A percentile compares a stretch with the other conserved stretches of the same genome.
These are phyloP conservation scores for Neoboletus subvelutipes DNA, from an alignment of 768 basidiomycete species.

Conservation along the genomic window DNA sequence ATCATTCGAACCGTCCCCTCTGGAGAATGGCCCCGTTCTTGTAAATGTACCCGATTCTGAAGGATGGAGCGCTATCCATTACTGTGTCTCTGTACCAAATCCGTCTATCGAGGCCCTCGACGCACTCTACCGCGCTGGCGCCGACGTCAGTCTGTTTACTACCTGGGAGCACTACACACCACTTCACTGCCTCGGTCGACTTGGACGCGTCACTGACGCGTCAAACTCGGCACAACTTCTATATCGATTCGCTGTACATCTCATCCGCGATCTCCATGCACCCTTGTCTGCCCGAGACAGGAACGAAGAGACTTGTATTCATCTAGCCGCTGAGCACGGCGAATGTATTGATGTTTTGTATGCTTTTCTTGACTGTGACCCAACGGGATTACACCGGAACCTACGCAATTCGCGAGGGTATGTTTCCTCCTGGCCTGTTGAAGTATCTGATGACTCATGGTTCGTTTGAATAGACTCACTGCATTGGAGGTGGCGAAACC, in stretches of 20 bases:
- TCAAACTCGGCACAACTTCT: constrained; percentile 40
- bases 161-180: constrained; percentile 60
- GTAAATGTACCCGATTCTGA: constrained; percentile 66
- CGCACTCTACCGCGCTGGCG: constrained; percentile 71
- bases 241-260: constrained; percentile 62
- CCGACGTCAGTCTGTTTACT: constrained; percentile 72
- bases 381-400: constrained; percentile 51
- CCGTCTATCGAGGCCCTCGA: constrained; percentile 67
- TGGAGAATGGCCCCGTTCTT: constrained; percentile 43
- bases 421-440: neutral
- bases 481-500: constrained; percentile 66
- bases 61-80: constrained; percentile 74
- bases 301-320: constrained; percentile 74
- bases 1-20: constrained; percentile 43
- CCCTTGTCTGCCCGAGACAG: constrained; percentile 66
- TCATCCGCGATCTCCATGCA: constrained; percentile 66
- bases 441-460: neutral
- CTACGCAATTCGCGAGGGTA: constrained; percentile 73
- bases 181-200: constrained; percentile 62
- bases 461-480: constrained; percentile 41
- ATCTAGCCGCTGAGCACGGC: constrained; percentile 76
- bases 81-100: constrained; percentile 54
- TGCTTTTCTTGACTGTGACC: constrained; percentile 66
- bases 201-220: constrained; percentile 33
- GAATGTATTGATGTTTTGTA: constrained; percentile 60